Evolutionary conservation across 2,329 filamentous ascomycete genomes (phyloP).

Genomic region (Domatiomyces catenatus): DNA sequence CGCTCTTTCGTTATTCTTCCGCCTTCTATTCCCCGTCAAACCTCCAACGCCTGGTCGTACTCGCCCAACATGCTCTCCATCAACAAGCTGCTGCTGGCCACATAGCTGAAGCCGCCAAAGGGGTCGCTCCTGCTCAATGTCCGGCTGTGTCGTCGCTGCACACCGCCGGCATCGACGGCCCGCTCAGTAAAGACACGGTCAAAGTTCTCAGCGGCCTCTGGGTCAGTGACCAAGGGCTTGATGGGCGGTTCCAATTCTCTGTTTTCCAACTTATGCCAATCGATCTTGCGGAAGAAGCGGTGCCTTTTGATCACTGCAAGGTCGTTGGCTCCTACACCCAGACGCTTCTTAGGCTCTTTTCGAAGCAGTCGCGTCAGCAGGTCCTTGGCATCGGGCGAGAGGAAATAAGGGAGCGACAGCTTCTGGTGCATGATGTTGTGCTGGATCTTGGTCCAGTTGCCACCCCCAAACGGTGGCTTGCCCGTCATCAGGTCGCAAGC

Average conservation of each 20-base stretch:
- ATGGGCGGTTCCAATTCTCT: conserved; percentile 81
- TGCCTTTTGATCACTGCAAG: conserved; percentile 74
- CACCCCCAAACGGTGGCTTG: conserved; percentile 74
- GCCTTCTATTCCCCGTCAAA: background rate
- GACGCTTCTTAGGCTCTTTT: conserved; percentile 80
- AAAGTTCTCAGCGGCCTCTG: conserved; percentile 94
- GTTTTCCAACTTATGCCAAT: conserved; percentile 75
- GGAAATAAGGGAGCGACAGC: conserved; percentile 72
- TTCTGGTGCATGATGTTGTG: conserved; percentile 94
- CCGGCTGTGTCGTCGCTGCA: conserved; percentile 13
- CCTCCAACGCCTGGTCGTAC: conserved; percentile 13
- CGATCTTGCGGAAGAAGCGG: conserved; percentile 90
- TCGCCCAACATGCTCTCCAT: conserved; percentile 17
- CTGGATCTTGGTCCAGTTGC: conserved; percentile 87
- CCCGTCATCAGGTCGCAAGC: conserved; percentile 89
- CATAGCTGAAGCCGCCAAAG: conserved; percentile 35
- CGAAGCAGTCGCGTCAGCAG: conserved; percentile 75
- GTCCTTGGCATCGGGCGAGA: conserved; percentile 85
- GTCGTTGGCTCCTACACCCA: conserved; percentile 83
- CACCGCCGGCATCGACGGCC: conserved; percentile 8
- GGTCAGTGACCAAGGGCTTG: conserved; percentile 83
- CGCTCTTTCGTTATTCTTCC: no score
- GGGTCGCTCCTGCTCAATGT: conserved; percentile 24
- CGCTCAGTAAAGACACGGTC: conserved; percentile 66
- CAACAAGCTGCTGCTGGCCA: conserved; percentile 32